Percentiles rank a stretch among this genome's conserved stretches.
phyloP scores from a whole-genome alignment of 805 yeast species.

The Henningerozyma blattae region DNA sequence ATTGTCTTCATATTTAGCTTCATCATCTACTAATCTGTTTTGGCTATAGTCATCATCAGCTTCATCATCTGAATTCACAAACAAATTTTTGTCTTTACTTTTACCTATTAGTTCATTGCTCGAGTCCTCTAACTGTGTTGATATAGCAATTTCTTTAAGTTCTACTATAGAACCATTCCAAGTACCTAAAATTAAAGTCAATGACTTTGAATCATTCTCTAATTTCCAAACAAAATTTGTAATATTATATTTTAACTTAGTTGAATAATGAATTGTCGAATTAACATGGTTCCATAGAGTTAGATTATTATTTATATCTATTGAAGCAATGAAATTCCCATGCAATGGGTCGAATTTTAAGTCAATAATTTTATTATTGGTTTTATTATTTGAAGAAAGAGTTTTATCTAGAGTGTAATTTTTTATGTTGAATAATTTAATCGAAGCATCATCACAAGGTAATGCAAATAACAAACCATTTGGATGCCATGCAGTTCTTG shows the following conservation, averaged over 20 bases:
- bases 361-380: constrained; percentile 30
- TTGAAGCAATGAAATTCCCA: constrained; percentile 48
- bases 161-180: constrained; percentile 30
- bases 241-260: constrained; percentile 17
- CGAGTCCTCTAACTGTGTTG: constrained; percentile 1
- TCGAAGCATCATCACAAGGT: constrained; percentile 39
- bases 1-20: constrained; percentile 15
- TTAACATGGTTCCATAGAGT: constrained; percentile 43
- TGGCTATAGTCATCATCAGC: constrained; percentile 7
- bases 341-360: constrained; percentile 46
- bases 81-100: constrained; percentile 11
- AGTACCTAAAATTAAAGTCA: constrained; percentile 25
- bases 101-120: constrained; percentile 3
- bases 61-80: constrained; percentile 22
- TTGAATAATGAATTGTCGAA: constrained; percentile 24
- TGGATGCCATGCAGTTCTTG: constrained; percentile 59
- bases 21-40: constrained; percentile 12
- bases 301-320: constrained; percentile 38
- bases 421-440: constrained; percentile 30
- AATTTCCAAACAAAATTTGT: constrained; percentile 28
- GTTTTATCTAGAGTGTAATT: constrained; percentile 17
- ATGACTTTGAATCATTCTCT: constrained; percentile 9
- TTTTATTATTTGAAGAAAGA: constrained; percentile 8
- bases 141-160: constrained; percentile 17
- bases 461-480: constrained; percentile 58